phyloP scores from a whole-genome alignment of 2,329 filamentous ascomycete species.

The Neoscytalidium dimidiatum region DNA sequence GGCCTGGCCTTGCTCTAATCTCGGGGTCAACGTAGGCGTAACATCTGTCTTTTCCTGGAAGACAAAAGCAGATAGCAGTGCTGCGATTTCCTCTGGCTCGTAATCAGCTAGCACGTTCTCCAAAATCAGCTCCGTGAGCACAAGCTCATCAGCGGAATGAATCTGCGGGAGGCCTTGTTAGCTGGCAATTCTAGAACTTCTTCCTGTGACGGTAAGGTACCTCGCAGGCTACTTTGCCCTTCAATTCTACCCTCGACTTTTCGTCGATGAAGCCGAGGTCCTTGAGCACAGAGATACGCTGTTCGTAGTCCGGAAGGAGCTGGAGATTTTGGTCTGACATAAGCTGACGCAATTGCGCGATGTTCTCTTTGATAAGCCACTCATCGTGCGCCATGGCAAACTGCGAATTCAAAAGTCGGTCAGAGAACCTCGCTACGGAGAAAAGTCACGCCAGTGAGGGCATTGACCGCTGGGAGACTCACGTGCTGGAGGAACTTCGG shows the following conservation, averaged over 20 bases:
- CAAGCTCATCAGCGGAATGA: constrained; percentile 93
- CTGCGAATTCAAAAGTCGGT: constrained; percentile 43
- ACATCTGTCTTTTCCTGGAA: constrained; percentile 95
- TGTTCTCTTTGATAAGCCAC: constrained; percentile 94
- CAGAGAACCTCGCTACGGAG: constrained; percentile 22
- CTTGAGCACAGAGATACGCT: constrained; percentile 87
- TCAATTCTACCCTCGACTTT: constrained; percentile 83
- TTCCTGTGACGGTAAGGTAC: constrained; percentile 38
- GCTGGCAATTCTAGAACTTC: not conserved
- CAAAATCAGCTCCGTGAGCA: constrained; percentile 91
- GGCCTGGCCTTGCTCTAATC: constrained; percentile 77
- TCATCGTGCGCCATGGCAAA: constrained; percentile 96
- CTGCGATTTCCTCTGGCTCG: constrained; percentile 94
- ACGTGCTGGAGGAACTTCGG: constrained; percentile 84
- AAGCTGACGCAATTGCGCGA: constrained; percentile 79
- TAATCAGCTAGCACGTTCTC: constrained; percentile 96
- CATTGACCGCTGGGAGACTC: constrained; percentile 43
- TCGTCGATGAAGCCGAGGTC: constrained; percentile 92
- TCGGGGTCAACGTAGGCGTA: constrained; percentile 77
- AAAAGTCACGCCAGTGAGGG: not conserved
- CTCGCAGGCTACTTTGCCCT: constrained; percentile 97
- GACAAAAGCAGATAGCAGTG: constrained; percentile 89
- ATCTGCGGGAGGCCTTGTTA: constrained; percentile 53
- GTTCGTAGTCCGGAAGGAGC: constrained; percentile 93
- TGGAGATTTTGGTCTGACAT: constrained; percentile 97